A percentile compares a stretch with the other conserved stretches of the same genome.
Conservation (phyloP, 257 asterid species). For the Fraxinus quadrangulata region DNA sequence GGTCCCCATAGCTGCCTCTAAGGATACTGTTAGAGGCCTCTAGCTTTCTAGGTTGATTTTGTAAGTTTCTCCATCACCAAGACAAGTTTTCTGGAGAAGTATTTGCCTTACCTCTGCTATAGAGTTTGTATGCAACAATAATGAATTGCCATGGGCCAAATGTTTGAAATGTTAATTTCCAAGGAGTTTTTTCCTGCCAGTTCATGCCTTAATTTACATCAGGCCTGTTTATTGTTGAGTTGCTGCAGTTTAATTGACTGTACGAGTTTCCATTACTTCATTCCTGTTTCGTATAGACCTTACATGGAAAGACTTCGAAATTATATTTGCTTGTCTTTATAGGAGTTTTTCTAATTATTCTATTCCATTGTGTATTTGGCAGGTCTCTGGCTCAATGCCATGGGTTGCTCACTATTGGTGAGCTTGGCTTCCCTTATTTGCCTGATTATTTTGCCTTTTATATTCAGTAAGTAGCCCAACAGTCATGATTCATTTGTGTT, state of each 20-base stretch:
- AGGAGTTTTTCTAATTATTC: slow-evolving; percentile 15
- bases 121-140: no score
- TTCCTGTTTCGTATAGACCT: slow-evolving; percentile 3
- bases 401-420: slow-evolving; percentile 96
- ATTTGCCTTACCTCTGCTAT: no score
- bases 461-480: slow-evolving; percentile 64
- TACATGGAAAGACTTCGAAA: background rate
- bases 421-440: slow-evolving; percentile 98
- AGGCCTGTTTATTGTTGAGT: background rate
- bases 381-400: slow-evolving; percentile 93
- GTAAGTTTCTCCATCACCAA: no score
- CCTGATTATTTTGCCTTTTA: slow-evolving; percentile 84
- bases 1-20: no score
- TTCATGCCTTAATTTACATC: background rate
- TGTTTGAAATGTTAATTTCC: background rate
- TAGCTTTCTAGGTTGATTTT: no score
- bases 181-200: background rate
- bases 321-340: slow-evolving; percentile 5
- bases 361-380: slow-evolving; percentile 27
- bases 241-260: background rate
- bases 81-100: no score
- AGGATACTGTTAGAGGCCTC: no score
- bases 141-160: no score
- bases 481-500: slow-evolving; percentile 1
- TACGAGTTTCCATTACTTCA: slow-evolving; percentile 4